These are phyloP conservation scores for Dalbergia oliveri DNA, from an alignment of 306 rosid species.

Conservation along the genomic window DNA sequence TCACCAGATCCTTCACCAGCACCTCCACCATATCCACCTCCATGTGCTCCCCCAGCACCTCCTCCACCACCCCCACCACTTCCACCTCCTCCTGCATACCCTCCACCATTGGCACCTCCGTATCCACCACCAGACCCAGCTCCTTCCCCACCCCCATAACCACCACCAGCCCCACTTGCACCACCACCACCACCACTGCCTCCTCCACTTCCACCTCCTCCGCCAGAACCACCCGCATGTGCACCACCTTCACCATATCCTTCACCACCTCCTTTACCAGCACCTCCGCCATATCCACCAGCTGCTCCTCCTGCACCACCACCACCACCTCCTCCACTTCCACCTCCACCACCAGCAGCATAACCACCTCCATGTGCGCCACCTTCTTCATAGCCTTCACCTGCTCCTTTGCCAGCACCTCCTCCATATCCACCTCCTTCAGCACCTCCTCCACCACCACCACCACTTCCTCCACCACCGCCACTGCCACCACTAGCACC, in stretches of 20 bases:
- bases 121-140: conserved; percentile 47
- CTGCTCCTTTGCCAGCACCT: conserved; percentile 47
- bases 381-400: conserved; percentile 47
- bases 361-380: conserved; percentile 54
- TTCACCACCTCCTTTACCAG: too few relatives aligned
- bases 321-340: conserved; percentile 53
- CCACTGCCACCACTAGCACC: conserved; percentile 42
- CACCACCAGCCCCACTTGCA: conserved; percentile 18
- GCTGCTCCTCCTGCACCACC: conserved; percentile 43
- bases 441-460: conserved; percentile 50
- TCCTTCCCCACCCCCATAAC: conserved; percentile 45
- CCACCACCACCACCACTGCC: too few relatives aligned
- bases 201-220: too few relatives aligned
- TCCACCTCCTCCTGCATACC: too few relatives aligned
- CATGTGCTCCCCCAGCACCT: conserved; percentile 19
- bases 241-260: too few relatives aligned
- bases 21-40: conserved; percentile 54
- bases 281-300: too few relatives aligned
- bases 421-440: conserved; percentile 47
- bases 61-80: too few relatives aligned
- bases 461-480: conserved; percentile 45
- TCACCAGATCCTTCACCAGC: conserved; percentile 51
- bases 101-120: conserved; percentile 44
- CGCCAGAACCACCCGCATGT: too few relatives aligned
- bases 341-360: conserved; percentile 37